phyloP scores from a whole-genome alignment of 1,284 basidiomycete genomes.

The Sanguinoderma infundibulare region DNA sequence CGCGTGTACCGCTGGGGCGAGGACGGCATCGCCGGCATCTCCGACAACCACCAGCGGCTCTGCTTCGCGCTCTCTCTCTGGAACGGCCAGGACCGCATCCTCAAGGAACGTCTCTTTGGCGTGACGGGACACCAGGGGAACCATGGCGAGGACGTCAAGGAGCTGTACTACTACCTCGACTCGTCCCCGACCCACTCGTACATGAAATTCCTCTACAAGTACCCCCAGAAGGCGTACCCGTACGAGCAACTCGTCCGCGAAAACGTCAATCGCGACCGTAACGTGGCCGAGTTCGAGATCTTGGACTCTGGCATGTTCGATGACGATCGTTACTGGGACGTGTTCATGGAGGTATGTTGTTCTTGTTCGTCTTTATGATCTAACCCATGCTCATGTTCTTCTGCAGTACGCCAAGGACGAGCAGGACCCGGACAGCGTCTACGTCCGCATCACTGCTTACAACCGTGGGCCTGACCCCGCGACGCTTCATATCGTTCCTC shows the following conservation, averaged over 20 bases:
- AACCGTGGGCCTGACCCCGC: slow-evolving; percentile 96
- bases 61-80: slow-evolving; percentile 92
- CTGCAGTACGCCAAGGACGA: slow-evolving; percentile 95
- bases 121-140: slow-evolving; percentile 97
- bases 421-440: slow-evolving; percentile 87
- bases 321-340: slow-evolving; percentile 96
- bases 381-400: slow-evolving; percentile 12
- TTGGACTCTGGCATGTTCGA: slow-evolving; percentile 93
- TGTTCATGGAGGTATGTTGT: slow-evolving; percentile 87
- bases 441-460: slow-evolving; percentile 94
- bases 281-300: slow-evolving; percentile 93
- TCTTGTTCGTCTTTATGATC: slow-evolving; percentile 5
- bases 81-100: slow-evolving; percentile 94
- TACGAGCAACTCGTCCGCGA: slow-evolving; percentile 94
- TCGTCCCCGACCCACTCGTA: slow-evolving; percentile 98
- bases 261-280: slow-evolving; percentile 81
- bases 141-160: slow-evolving; percentile 99
- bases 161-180: slow-evolving; percentile 98
- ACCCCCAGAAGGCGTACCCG: slow-evolving; percentile 90
- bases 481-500: slow-evolving; percentile 94
- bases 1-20: slow-evolving; percentile 98
- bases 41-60: slow-evolving; percentile 94
- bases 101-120: slow-evolving; percentile 96
- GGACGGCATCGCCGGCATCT: slow-evolving; percentile 95
- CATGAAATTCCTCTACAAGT: slow-evolving; percentile 99